Evolutionary conservation across 768 basidiomycete genomes (phyloP), one percentile per base, ranked within the genome.

Genomic region (Agrocybe pediades): DNA sequence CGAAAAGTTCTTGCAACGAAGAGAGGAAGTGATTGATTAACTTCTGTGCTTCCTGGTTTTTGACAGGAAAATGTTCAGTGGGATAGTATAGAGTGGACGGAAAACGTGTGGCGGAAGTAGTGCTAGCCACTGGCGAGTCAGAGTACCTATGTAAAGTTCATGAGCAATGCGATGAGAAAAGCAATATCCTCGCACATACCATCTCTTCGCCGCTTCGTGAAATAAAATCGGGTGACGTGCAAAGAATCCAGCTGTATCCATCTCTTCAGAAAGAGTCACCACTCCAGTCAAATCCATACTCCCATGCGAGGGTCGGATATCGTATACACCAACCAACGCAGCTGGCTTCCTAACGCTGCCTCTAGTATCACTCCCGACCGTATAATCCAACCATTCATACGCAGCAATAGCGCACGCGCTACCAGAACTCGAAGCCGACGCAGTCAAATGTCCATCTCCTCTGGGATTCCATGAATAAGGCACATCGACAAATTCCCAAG

Each of bases 331-430:
- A 9, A 73, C 71, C 36, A 73, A 48, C 42, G 73, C 64, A 6
- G 73, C 73, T n/a, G 73, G 73, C 43, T 72, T 74, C 62, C 72
- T 64, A 15, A 75, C 70, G 50, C 72, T 73, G 1, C 73, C 73
- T 41, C 72, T 58, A 15, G 73, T 74, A 62, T 74, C 73, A 53
- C 70, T 73, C 17, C 73, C 73, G 17, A 73, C 69, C 0, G 69
- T 63, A 56, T 72, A 73, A 47, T 74, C 72, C 25, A 74, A 49
- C 72, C 73, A 74, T 0, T 67, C 59, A 54, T 74, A 74, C 16
- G 60, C 73, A 7, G 72, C 73, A 44, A 73, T 67, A 6, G 71
- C 73, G 59, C 69, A 72, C 1, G 73, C 73, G 41, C 73, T 74
- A 1, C 73, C 73, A 1, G 72, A 71, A 54, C 73, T 74, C 36